Percentiles rank a stretch among this genome's conserved stretches.
Conservation (phyloP, 1,284 basidiomycete genomes). For the Leccinum pachyderme region DNA sequence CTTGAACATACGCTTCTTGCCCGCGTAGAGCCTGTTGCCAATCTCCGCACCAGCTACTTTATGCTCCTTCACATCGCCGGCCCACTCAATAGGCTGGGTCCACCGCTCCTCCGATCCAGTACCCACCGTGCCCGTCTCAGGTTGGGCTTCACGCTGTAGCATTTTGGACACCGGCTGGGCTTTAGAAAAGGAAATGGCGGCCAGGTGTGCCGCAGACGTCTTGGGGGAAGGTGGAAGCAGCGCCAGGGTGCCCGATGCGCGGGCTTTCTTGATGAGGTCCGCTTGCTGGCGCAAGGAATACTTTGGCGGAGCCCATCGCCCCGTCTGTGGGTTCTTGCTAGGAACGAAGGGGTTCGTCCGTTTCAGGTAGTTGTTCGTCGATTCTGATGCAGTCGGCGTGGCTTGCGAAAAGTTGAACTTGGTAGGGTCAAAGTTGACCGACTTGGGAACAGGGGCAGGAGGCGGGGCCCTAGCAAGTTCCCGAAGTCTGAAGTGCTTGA, state of each 20-base stretch:
- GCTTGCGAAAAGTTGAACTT: constrained; percentile 24
- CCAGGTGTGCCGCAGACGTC: constrained; percentile 24
- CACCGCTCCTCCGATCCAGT: constrained; percentile 27
- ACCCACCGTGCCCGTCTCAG: constrained; percentile 4
- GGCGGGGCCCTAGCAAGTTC: constrained; percentile 40
- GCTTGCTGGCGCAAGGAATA: constrained; percentile 74
- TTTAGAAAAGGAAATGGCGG: constrained; percentile 19
- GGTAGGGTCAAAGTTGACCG: constrained; percentile 24
- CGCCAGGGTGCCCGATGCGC: constrained; percentile 47
- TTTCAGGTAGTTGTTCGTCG: constrained; percentile 17
- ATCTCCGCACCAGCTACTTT: constrained; percentile 49
- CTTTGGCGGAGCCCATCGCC: constrained; percentile 64
- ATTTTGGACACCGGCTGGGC: constrained; percentile 17
- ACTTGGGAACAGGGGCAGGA: constrained; percentile 35
- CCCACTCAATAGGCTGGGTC: constrained; percentile 52
- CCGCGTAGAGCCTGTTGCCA: constrained; percentile 65
- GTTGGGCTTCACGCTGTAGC: not conserved
- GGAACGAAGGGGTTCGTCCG: constrained; percentile 67
- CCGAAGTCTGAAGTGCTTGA: constrained; percentile 46
- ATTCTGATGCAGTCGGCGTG: constrained; percentile 4
- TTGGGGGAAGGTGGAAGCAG: constrained; percentile 69
- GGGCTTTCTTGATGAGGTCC: constrained; percentile 72
- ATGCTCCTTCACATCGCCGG: constrained; percentile 51
- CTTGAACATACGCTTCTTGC: constrained; percentile 81
- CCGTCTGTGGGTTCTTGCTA: constrained; percentile 53